phyloP scores from a whole-genome alignment of 192 early-diverging fungal species.

The Thamnidium elegans region DNA sequence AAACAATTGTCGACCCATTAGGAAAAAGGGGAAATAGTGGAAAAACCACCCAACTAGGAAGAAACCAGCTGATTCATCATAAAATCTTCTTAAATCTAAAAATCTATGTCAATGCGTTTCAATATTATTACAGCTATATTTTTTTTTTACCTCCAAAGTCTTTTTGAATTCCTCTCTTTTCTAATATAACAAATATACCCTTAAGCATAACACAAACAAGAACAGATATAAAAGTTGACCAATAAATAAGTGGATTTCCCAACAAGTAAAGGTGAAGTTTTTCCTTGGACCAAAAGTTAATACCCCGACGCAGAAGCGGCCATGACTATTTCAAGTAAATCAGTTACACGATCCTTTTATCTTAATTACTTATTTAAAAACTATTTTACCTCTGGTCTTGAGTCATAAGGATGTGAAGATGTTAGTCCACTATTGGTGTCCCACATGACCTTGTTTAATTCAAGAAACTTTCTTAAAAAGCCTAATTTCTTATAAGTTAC shows the following conservation, averaged over 20 bases:
- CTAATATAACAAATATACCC: slow-evolving; percentile 51
- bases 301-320: slow-evolving; percentile 86
- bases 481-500: slow-evolving; percentile 65
- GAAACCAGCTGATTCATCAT: slow-evolving; percentile 66
- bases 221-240: slow-evolving; percentile 64
- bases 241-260: slow-evolving; percentile 90
- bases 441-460: slow-evolving; percentile 92
- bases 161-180: slow-evolving; percentile 56
- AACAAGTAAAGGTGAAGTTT: slow-evolving; percentile 84
- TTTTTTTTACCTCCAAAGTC: slow-evolving; percentile 34
- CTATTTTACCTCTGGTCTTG: slow-evolving; percentile 62
- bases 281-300: slow-evolving; percentile 85
- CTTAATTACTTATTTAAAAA: background rate
- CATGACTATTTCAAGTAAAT: slow-evolving; percentile 53
- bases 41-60: slow-evolving; percentile 80
- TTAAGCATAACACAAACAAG: slow-evolving; percentile 57
- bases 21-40: slow-evolving; percentile 91
- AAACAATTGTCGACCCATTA: slow-evolving; percentile 92
- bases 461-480: slow-evolving; percentile 87
- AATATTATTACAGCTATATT: background rate
- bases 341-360: background rate
- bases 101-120: background rate
- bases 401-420: slow-evolving; percentile 93
- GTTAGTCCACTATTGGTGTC: slow-evolving; percentile 87
- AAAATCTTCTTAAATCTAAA: slow-evolving; percentile 41